These are phyloP conservation scores for Pichia nanzhaoensis DNA, from an alignment of 805 yeast species.

Conservation along the genomic window DNA sequence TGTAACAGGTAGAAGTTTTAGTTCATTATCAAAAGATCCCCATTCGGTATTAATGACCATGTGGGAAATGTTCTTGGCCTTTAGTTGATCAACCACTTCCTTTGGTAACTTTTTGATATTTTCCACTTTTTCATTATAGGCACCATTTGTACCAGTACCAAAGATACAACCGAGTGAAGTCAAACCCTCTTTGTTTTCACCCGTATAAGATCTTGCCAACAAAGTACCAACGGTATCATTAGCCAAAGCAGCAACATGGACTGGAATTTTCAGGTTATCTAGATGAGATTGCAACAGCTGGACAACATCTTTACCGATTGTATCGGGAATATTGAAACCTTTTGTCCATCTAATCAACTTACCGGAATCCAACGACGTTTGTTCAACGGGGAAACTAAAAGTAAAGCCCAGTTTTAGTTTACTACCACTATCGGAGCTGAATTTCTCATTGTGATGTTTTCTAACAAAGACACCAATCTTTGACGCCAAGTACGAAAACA, in stretches of 20 bases:
- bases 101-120: conserved; percentile 70
- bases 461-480: conserved; percentile 60
- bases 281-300: conserved; percentile 62
- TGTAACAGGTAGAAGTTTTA: conserved; percentile 69
- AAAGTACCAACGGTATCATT: conserved; percentile 96
- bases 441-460: conserved; percentile 48
- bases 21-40: conserved; percentile 92
- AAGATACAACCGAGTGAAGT: conserved; percentile 86
- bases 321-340: conserved; percentile 83
- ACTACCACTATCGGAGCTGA: conserved; percentile 13
- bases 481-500: conserved; percentile 70
- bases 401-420: conserved; percentile 81
- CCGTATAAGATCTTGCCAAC: conserved; percentile 76
- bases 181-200: conserved; percentile 56
- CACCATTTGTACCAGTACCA: conserved; percentile 98
- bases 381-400: conserved; percentile 88
- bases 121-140: conserved; percentile 73
- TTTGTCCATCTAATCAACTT: conserved; percentile 91
- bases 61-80: conserved; percentile 42
- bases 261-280: conserved; percentile 53
- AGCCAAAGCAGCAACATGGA: conserved; percentile 77
- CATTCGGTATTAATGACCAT: conserved; percentile 96
- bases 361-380: conserved; percentile 74
- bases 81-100: conserved; percentile 32
- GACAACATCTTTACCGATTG: conserved; percentile 80